A percentile compares a stretch with the other conserved stretches of the same genome.
Evolutionary conservation across 2,329 filamentous ascomycete genomes (phyloP).

Genomic region (Cyclaneusma minus): DNA sequence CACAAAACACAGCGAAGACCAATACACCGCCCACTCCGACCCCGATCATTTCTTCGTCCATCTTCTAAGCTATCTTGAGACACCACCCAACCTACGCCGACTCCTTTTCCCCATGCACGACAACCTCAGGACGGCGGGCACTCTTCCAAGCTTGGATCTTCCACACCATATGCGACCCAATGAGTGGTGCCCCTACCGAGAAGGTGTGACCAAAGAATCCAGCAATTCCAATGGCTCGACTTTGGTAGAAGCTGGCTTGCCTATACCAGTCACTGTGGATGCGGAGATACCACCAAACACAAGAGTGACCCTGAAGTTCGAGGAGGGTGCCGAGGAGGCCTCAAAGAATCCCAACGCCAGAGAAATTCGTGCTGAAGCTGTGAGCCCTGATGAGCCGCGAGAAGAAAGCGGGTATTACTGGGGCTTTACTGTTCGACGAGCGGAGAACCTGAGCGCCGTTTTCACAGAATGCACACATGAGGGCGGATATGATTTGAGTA

Average conservation of each 20-base stretch:
- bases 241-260: conserved; percentile 40
- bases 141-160: conserved; percentile 66
- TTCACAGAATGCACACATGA: conserved; percentile 65
- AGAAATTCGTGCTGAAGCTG: conserved; percentile 34
- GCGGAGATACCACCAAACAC: conserved; percentile 48
- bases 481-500: conserved; percentile 66
- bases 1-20: conserved; percentile 17
- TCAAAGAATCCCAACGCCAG: conserved; percentile 8
- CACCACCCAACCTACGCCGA: conserved; percentile 67
- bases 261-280: conserved; percentile 29
- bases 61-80: conserved; percentile 68
- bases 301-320: conserved; percentile 57
- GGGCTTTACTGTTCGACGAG: conserved; percentile 61
- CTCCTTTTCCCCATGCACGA: conserved; percentile 64
- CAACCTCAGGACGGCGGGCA: conserved; percentile 58
- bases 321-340: conserved; percentile 26
- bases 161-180: conserved; percentile 65
- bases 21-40: conserved; percentile 51
- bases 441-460: conserved; percentile 49
- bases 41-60: conserved; percentile 70
- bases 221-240: conserved; percentile 28
- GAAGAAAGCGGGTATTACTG: conserved; percentile 73
- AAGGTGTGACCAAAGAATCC: conserved; percentile 50
- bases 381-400: conserved; percentile 53
- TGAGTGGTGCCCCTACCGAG: conserved; percentile 68